Evolutionary conservation across 176 grass and related monocot species (phyloP).

Genomic region (Carex pumila): DNA sequence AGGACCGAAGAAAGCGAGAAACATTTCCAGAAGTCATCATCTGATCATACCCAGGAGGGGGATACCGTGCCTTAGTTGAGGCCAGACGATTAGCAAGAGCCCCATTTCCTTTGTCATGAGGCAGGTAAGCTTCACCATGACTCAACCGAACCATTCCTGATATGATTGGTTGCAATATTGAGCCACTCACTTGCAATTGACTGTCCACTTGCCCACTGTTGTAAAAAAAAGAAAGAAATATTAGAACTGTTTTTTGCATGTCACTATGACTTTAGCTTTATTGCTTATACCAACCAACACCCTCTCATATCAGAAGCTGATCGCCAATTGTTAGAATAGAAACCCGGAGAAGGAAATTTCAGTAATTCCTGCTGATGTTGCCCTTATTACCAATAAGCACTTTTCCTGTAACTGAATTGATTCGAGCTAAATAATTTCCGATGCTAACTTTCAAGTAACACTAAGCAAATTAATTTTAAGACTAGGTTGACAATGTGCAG

Average conservation of each 20-base stretch:
- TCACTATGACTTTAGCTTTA: neutral
- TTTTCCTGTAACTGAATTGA: neutral
- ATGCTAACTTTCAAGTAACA: neutral
- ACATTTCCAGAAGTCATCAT: conserved; percentile 47
- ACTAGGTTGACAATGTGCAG: neutral
- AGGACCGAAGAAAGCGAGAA: conserved; percentile 46
- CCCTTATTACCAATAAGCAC: neutral
- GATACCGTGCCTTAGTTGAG: conserved; percentile 48
- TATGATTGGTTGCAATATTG: conserved; percentile 86
- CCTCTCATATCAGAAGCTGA: neutral
- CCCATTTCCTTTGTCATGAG: conserved; percentile 96
- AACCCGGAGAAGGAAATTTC: neutral
- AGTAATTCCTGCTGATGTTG: neutral
- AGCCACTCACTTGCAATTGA: conserved; percentile 81
- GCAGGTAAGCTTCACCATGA: conserved; percentile 93
- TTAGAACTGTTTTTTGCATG: neutral
- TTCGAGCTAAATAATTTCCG: neutral
- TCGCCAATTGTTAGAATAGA: neutral
- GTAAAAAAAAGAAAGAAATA: conserved; percentile 15
- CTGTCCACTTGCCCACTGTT: conserved; percentile 92
- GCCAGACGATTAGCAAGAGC: conserved; percentile 45
- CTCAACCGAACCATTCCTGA: conserved; percentile 83
- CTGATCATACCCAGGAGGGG: conserved; percentile 49
- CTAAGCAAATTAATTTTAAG: neutral
- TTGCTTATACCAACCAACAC: neutral